Percentiles rank a stretch among this genome's conserved stretches.
Evolutionary conservation across 129 eudicot genomes (phyloP).

Genomic region (Dittrichia graveolens): DNA sequence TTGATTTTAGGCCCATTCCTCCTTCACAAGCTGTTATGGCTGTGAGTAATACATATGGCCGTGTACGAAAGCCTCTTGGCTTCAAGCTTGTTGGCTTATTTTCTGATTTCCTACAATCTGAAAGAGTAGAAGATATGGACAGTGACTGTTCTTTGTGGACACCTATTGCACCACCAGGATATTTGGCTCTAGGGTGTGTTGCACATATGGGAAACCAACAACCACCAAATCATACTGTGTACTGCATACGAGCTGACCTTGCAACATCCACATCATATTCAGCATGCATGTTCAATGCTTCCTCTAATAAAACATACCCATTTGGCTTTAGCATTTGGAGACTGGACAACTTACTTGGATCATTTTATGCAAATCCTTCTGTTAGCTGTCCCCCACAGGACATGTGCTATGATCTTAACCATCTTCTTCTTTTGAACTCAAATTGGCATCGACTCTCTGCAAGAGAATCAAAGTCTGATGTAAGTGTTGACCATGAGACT

Average conservation of each 20-base stretch:
- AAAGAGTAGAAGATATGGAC: conserved; percentile 40
- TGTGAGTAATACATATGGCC: conserved; percentile 85
- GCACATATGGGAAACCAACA: conserved; percentile 76
- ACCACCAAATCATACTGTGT: conserved; percentile 84
- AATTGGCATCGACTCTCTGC: conserved; percentile 53
- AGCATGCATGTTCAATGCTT: conserved; percentile 63
- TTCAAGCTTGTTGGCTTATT: conserved; percentile 73
- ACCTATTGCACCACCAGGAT: conserved; percentile 94
- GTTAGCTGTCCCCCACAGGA: conserved; percentile 51
- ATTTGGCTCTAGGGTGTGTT: conserved; percentile 87
- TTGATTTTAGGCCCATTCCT: conserved; percentile 81
- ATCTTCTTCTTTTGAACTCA: conserved; percentile 69
- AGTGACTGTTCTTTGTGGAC: conserved; percentile 87
- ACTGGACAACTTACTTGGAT: conserved; percentile 78
- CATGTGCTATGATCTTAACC: conserved; percentile 69
- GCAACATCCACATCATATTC: conserved; percentile 80
- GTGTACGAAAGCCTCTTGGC: conserved; percentile 91
- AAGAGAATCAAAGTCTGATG: conserved; percentile 43
- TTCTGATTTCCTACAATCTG: conserved; percentile 57
- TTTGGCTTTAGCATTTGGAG: conserved; percentile 97
- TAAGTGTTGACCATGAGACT: conserved; percentile 34
- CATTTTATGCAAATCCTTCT: conserved; percentile 74
- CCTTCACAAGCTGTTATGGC: conserved; percentile 93
- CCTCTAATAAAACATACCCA: conserved; percentile 51
- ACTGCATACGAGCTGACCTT: conserved; percentile 87